phyloP scores from a whole-genome alignment of 2,329 filamentous ascomycete genomes.

The Aspergillus arachidicola region DNA sequence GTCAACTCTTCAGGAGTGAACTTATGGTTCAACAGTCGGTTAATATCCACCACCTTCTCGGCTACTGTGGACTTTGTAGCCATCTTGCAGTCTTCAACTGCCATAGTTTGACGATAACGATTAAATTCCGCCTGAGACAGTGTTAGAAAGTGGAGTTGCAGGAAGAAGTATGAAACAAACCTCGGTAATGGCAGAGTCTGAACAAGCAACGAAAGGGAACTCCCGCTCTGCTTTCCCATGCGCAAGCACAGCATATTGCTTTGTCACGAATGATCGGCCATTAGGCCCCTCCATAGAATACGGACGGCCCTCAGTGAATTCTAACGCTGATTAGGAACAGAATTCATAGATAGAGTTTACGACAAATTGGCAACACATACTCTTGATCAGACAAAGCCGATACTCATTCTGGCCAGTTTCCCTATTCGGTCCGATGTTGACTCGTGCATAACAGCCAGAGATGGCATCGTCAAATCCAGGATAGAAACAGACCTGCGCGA shows the following conservation, averaged over 20 bases:
- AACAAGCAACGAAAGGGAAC: constrained; percentile 89
- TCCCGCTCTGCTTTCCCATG: constrained; percentile 82
- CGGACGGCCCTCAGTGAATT: constrained; percentile 74
- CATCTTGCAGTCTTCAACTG: constrained; percentile 70
- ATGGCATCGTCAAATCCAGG: constrained; percentile 84
- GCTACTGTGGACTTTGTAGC: constrained; percentile 72
- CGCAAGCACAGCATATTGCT: constrained; percentile 79
- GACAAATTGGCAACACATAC: constrained; percentile 48
- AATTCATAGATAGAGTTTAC: neutral
- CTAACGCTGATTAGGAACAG: constrained; percentile 45
- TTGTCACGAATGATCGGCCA: constrained; percentile 77
- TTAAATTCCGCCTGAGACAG: constrained; percentile 70
- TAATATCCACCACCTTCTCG: constrained; percentile 79
- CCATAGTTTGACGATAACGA: constrained; percentile 75
- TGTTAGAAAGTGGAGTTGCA: neutral
- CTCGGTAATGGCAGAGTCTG: constrained; percentile 82
- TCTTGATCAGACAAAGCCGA: constrained; percentile 84
- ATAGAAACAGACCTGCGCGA: constrained; percentile 90
- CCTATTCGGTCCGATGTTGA: constrained; percentile 78
- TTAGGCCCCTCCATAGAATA: constrained; percentile 78
- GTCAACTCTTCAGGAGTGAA: constrained; percentile 85
- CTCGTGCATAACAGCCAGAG: constrained; percentile 79
- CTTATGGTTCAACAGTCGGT: constrained; percentile 72
- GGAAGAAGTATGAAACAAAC: constrained; percentile 48
- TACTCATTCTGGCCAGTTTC: constrained; percentile 76